These are phyloP conservation scores for Solanum peruvianum DNA, from an alignment of 257 asterid species.

Conservation along the genomic window DNA sequence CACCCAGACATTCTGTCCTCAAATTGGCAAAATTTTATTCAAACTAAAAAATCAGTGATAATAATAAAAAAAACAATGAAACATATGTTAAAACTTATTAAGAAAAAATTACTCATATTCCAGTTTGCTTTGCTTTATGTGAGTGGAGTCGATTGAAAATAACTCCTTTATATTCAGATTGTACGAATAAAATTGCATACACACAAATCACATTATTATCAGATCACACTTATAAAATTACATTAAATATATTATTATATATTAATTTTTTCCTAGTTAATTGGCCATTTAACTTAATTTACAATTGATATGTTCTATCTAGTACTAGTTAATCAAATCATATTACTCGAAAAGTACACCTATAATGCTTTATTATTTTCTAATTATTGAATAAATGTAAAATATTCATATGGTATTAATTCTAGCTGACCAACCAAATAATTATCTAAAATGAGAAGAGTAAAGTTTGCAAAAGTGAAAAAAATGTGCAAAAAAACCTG, in stretches of 20 bases:
- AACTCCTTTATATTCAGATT: too few relatives aligned
- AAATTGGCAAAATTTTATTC: rapidly evolving
- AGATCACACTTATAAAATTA: too few relatives aligned
- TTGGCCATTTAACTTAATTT: not conserved
- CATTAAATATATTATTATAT: not conserved
- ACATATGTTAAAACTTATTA: not conserved
- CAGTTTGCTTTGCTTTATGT: not conserved
- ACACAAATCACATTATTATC: too few relatives aligned
- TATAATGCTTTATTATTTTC: not conserved
- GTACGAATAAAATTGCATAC: too few relatives aligned
- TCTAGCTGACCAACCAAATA: not conserved
- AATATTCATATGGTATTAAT: not conserved
- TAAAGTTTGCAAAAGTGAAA: not conserved
- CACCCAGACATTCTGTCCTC: slow-evolving; percentile 55
- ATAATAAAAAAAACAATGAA: not conserved
- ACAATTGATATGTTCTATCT: not conserved
- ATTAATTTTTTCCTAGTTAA: not conserved
- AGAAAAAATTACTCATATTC: not conserved
- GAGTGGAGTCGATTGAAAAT: not conserved
- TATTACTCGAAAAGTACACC: not conserved
- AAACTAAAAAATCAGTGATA: too few relatives aligned
- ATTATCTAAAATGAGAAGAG: not conserved
- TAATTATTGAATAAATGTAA: not conserved
- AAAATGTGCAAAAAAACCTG: not conserved
- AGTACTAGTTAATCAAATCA: not conserved